Evolutionary conservation across 2,329 filamentous ascomycete genomes (phyloP), one percentile per base, ranked within the genome.

Genomic region (Exophiala aquamarina): DNA sequence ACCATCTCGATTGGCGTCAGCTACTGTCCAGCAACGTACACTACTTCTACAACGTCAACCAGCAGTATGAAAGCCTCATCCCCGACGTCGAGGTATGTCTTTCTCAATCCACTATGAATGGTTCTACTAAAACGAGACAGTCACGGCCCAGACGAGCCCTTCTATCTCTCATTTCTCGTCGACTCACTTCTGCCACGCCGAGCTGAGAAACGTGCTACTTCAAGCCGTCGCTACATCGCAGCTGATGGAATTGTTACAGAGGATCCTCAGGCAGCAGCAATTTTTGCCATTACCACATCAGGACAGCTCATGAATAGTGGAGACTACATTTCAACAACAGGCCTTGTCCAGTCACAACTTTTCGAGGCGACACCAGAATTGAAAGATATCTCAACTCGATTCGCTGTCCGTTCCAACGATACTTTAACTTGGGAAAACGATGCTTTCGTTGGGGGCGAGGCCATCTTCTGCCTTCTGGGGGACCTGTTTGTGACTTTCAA

Each of bases 401-500:
- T 55, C 37, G 50, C 48, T 14, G 26, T 51, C 26, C 19, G 13
- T 18, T 19, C 17, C 11, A 49, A 49, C 18, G 37, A 41, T 20
- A 43, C 38, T 7, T 41, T 57, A 23, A 33, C 36, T 9, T 57
- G 55, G 55, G 46, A 19, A 14, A 57, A 55, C 33, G 28, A 41
- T 13, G 39, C 26, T 13, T 57, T 57, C 32, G 33, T 37, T 41
- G 49, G 49, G 23, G 42, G 47, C 3, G 26, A 46, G 23, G 55
- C 50, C 18, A 34, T 50, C 21, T 57, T 57, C 39, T 57, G 52
- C 21, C 19, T 44, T 29, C 44, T 49, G 28, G 50, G 44, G 21
- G 42, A 41, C 9, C 41, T 45, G 3, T 17, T 57, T 17, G 39
- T 44, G 8, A 20, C 33, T 11, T 57, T 55, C 38, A 33, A 50